Conservation (phyloP, 2,329 filamentous ascomycete species). For the Aspergillus brasiliensis region DNA sequence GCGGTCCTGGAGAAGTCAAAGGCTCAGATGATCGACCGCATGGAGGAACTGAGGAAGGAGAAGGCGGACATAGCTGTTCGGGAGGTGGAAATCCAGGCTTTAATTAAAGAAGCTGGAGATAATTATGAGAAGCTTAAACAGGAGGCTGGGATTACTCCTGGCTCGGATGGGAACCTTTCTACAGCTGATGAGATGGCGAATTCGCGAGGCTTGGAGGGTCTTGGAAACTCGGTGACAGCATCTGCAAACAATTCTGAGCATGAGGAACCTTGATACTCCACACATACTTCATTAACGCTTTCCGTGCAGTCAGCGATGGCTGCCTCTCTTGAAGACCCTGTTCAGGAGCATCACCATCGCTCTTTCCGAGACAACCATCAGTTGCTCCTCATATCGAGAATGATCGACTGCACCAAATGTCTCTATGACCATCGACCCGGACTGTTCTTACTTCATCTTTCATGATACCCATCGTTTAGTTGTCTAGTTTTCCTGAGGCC, state of each 20-base stretch:
- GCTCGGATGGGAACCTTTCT: slow-evolving; percentile 26
- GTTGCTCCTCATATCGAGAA: not conserved
- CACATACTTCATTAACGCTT: not conserved
- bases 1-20: slow-evolving; percentile 65
- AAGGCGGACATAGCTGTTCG: slow-evolving; percentile 67
- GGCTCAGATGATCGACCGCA: slow-evolving; percentile 60
- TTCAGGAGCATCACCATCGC: not conserved
- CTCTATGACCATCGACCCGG: not conserved
- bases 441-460: not conserved
- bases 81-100: slow-evolving; percentile 76
- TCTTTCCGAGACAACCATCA: slow-evolving; percentile 11
- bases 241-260: slow-evolving; percentile 29
- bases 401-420: not conserved
- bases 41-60: slow-evolving; percentile 69
- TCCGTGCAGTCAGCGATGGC: not conserved
- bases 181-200: slow-evolving; percentile 31
- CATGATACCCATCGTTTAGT: slow-evolving; percentile 20
- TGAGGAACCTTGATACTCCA: slow-evolving; percentile 12
- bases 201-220: slow-evolving; percentile 41
- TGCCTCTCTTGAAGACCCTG: not conserved
- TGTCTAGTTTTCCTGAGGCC: slow-evolving; percentile 4
- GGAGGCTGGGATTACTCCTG: slow-evolving; percentile 40
- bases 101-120: slow-evolving; percentile 79
- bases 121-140: slow-evolving; percentile 63
- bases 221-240: slow-evolving; percentile 35